Percentiles rank a stretch among this genome's conserved stretches.
Evolutionary conservation across 164 flowering plant genomes (phyloP).

Genomic region (Liriodendron chinense): DNA sequence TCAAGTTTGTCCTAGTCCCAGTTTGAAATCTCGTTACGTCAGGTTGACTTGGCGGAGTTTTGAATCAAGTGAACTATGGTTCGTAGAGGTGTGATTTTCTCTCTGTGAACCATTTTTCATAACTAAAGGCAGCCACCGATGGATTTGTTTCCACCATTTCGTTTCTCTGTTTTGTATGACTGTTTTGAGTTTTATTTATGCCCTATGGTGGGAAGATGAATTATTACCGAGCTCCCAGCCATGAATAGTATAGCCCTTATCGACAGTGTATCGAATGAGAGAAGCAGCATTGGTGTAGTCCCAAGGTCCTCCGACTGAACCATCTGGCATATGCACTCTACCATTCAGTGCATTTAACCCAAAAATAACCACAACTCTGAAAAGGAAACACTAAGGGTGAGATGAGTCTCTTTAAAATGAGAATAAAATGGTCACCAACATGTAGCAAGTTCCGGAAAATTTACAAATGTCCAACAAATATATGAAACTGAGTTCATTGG

Average conservation of each 20-base stretch:
- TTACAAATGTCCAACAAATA: not conserved
- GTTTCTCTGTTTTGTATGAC: not conserved
- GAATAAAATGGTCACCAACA: not conserved
- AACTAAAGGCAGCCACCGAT: not conserved
- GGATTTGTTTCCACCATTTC: not conserved
- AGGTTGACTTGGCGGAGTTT: not conserved
- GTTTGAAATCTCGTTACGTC: not conserved
- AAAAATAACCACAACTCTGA: conserved; percentile 70
- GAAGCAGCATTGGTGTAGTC: conserved; percentile 59
- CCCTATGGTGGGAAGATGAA: not conserved
- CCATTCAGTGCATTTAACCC: conserved; percentile 83
- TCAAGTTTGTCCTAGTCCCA: not conserved
- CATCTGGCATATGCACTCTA: conserved; percentile 32
- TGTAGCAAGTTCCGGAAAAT: too few species aligned
- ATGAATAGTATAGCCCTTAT: conserved; percentile 51
- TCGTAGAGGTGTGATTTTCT: not conserved
- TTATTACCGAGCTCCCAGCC: conserved; percentile 93
- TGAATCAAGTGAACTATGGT: not conserved
- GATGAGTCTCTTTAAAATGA: not conserved
- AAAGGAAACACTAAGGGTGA: not conserved
- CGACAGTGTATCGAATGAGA: conserved; percentile 63
- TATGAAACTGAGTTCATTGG: not conserved
- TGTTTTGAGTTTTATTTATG: not conserved
- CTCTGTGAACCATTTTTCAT: not conserved
- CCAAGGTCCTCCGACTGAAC: conserved; percentile 69